Evolutionary conservation across 2,329 filamentous ascomycete genomes (phyloP).

Genomic region (Harringtonia lauricola): DNA sequence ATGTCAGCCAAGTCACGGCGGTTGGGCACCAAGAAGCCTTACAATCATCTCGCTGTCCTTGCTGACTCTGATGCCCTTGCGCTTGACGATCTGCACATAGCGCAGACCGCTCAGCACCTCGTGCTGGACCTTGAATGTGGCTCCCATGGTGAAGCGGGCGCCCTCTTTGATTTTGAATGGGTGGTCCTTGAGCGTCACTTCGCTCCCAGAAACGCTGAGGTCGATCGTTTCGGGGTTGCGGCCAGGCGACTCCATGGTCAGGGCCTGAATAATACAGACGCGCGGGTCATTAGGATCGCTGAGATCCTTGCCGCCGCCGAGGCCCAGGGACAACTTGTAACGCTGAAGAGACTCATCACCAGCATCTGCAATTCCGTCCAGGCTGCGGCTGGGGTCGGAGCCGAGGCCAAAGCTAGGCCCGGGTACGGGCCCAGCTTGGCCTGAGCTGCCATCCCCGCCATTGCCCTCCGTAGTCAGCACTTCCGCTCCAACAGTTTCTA

Average conservation of each 20-base stretch:
- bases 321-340: constrained; percentile 93
- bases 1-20: not conserved
- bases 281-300: constrained; percentile 73
- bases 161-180: constrained; percentile 98
- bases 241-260: constrained; percentile 77
- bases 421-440: not conserved
- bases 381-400: not conserved
- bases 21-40: constrained; percentile 9
- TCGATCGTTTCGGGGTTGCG: constrained; percentile 83
- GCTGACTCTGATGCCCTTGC: constrained; percentile 74
- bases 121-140: constrained; percentile 90
- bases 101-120: constrained; percentile 91
- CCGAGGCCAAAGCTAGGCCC: not conserved
- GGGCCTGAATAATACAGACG: constrained; percentile 84
- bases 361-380: constrained; percentile 31
- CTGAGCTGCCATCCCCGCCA: constrained; percentile 1
- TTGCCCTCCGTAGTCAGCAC: constrained; percentile 2
- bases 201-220: constrained; percentile 60
- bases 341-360: constrained; percentile 90
- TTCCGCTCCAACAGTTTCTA: not conserved
- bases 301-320: constrained; percentile 61
- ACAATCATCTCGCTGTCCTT: constrained; percentile 99
- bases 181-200: constrained; percentile 72
- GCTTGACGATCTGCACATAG: constrained; percentile 89
- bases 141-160: constrained; percentile 87